Conservation (phyloP, 768 basidiomycete species). For the Leccinum broughii region DNA sequence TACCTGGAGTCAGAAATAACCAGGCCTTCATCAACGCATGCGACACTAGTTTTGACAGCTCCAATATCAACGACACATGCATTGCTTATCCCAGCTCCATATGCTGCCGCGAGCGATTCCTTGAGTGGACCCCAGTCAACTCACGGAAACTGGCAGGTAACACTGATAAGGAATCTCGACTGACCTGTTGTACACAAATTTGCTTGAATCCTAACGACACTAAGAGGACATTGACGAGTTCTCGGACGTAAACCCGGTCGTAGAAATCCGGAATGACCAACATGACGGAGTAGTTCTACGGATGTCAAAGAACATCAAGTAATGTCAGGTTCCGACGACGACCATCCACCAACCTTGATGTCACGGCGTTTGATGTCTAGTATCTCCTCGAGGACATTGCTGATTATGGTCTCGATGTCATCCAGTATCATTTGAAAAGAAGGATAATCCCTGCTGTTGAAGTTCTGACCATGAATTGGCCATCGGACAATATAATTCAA, state of each 20-base stretch:
- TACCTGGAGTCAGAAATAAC: slow-evolving; percentile 87
- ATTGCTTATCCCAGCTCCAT: slow-evolving; percentile 91
- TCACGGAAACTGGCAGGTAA: not conserved
- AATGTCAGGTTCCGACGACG: not conserved
- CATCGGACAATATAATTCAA: slow-evolving; percentile 75
- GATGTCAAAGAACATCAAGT: not conserved
- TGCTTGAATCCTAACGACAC: slow-evolving; percentile 89
- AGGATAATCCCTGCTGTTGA: slow-evolving; percentile 80
- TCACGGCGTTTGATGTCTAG: slow-evolving; percentile 53
- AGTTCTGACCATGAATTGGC: slow-evolving; percentile 79
- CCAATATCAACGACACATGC: slow-evolving; percentile 98
- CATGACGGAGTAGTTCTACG: slow-evolving; percentile 81
- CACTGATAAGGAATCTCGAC: not conserved
- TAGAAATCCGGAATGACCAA: slow-evolving; percentile 93
- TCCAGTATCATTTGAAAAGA: slow-evolving; percentile 69
- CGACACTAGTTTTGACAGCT: slow-evolving; percentile 76
- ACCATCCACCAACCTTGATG: slow-evolving; percentile 53
- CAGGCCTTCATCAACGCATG: slow-evolving; percentile 94
- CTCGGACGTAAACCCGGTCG: slow-evolving; percentile 80
- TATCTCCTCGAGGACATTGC: slow-evolving; percentile 58
- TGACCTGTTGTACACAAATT: slow-evolving; percentile 86
- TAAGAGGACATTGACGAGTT: slow-evolving; percentile 71
- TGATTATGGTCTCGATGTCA: slow-evolving; percentile 75
- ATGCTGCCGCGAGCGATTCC: slow-evolving; percentile 93
- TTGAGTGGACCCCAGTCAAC: slow-evolving; percentile 30